Conservation (phyloP, 2,329 filamentous ascomycete genomes). For the Pseudogymnoascus sp. region DNA sequence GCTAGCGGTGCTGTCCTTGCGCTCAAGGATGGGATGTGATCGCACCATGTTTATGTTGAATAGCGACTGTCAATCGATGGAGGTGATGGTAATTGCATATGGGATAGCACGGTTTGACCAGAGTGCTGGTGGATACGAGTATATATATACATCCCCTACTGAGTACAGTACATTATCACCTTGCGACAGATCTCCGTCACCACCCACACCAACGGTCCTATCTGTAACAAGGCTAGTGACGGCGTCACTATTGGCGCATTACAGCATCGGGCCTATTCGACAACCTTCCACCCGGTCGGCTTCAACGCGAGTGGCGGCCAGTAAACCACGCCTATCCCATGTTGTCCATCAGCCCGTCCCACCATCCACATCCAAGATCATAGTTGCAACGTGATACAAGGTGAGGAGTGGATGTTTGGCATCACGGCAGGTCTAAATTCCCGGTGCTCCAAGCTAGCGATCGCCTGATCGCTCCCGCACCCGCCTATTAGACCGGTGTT, state of each 20-base stretch:
- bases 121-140: not conserved
- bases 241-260: not conserved
- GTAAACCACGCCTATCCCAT: not conserved
- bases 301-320: conserved; percentile 6
- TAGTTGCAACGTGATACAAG: not conserved
- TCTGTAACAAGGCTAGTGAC: conserved; percentile 8
- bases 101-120: not conserved
- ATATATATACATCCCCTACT: not conserved
- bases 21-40: not conserved
- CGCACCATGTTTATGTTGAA: not conserved
- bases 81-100: not conserved
- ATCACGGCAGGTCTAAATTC: not conserved
- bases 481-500: not conserved
- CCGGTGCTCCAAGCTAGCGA: not conserved
- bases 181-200: not conserved
- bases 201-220: conserved; percentile 3
- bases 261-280: conserved; percentile 7
- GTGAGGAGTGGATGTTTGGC: not conserved
- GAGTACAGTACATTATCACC: conserved; percentile 5
- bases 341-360: not conserved
- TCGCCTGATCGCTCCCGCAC: conserved; percentile 7
- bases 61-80: not conserved
- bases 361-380: not conserved
- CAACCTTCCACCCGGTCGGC: conserved; percentile 3
- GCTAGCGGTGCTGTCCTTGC: not conserved